A percentile compares a stretch with the other conserved stretches of the same genome.
These are phyloP conservation scores for Nemania sp. DNA, from an alignment of 2,329 filamentous ascomycete species.

Conservation along the genomic window DNA sequence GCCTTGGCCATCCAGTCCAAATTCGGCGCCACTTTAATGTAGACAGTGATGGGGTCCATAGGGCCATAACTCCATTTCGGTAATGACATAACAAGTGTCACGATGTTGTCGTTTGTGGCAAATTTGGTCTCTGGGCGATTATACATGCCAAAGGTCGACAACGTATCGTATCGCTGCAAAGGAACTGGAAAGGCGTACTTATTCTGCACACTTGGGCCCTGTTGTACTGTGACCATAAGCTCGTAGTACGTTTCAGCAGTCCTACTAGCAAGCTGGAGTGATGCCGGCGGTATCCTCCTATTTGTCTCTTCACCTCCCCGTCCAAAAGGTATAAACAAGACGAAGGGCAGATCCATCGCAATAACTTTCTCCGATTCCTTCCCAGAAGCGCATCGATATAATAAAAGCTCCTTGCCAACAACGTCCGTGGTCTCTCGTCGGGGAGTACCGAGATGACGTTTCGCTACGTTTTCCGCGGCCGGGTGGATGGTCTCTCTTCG, in stretches of 20 bases:
- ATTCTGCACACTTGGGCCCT: slow-evolving; percentile 86
- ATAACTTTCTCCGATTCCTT: slow-evolving; percentile 90
- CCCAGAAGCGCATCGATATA: slow-evolving; percentile 87
- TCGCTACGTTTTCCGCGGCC: slow-evolving; percentile 91
- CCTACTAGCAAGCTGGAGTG: slow-evolving; percentile 87
- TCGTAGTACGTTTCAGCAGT: slow-evolving; percentile 99
- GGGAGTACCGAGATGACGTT: slow-evolving; percentile 89
- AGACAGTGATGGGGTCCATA: slow-evolving; percentile 93
- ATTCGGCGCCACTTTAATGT: slow-evolving; percentile 93
- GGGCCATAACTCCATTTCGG: slow-evolving; percentile 98
- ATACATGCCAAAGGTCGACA: slow-evolving; percentile 99
- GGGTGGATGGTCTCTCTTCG: slow-evolving; percentile 97
- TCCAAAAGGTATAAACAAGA: slow-evolving; percentile 96
- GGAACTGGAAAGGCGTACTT: slow-evolving; percentile 94
- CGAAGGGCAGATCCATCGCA: slow-evolving; percentile 96
- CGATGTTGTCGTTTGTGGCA: slow-evolving; percentile 86
- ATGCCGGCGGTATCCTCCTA: slow-evolving; percentile 89
- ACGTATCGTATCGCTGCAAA: slow-evolving; percentile 91
- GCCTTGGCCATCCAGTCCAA: slow-evolving; percentile 92
- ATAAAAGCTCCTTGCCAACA: slow-evolving; percentile 93
- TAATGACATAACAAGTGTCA: slow-evolving; percentile 90
- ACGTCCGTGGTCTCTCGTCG: slow-evolving; percentile 91
- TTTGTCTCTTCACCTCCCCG: slow-evolving; percentile 91
- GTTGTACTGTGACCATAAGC: slow-evolving; percentile 93
- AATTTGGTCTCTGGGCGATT: slow-evolving; percentile 93